Conservation (phyloP, 768 basidiomycete species). For the Rhizopogon sp. region DNA sequence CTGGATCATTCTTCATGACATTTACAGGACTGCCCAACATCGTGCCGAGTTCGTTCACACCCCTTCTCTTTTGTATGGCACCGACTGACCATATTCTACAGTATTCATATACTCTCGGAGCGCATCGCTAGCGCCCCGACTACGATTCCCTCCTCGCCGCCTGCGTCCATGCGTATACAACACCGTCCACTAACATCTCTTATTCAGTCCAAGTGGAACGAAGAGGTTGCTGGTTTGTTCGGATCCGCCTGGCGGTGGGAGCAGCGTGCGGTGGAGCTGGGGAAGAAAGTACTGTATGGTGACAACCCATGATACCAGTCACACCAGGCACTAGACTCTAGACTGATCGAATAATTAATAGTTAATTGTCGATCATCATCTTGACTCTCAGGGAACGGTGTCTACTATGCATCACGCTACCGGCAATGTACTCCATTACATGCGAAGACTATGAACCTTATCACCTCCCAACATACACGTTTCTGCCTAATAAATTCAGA, state of each 20-base stretch:
- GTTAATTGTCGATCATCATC: background rate
- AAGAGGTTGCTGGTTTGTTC: constrained; percentile 44
- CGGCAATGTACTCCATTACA: background rate
- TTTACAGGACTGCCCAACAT: constrained; percentile 48
- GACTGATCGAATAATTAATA: background rate
- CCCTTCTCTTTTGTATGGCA: background rate
- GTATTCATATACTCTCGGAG: constrained; percentile 44
- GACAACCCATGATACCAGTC: constrained; percentile 3
- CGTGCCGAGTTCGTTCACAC: constrained; percentile 45
- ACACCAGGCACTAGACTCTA: constrained; percentile 2
- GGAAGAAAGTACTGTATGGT: constrained; percentile 41
- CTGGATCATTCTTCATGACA: background rate
- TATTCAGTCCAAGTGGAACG: constrained; percentile 55
- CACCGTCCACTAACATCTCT: constrained; percentile 41
- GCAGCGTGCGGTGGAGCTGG: constrained; percentile 41
- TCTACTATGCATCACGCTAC: background rate
- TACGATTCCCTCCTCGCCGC: constrained; percentile 42
- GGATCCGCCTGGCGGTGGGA: constrained; percentile 42
- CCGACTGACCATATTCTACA: constrained; percentile 13
- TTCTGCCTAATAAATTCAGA: background rate
- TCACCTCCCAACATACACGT: background rate
- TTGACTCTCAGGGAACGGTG: background rate
- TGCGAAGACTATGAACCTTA: background rate
- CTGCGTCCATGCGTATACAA: constrained; percentile 50
- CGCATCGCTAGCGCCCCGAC: constrained; percentile 48